Evolutionary conservation across 2,329 filamentous ascomycete genomes (phyloP).

Genomic region (Colletotrichum tropicicola): DNA sequence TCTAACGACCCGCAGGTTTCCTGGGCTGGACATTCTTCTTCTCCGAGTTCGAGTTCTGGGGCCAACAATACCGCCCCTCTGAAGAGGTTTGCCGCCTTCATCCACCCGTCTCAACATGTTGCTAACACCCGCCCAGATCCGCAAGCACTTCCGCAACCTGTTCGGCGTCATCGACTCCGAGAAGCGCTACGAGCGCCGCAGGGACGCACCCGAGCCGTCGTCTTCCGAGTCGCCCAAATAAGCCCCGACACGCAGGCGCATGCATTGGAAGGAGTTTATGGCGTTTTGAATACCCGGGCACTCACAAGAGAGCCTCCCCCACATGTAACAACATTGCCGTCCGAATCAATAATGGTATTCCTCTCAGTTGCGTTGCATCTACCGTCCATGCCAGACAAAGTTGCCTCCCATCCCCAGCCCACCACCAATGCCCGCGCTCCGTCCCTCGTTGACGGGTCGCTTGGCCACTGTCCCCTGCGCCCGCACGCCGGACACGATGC

Average conservation of each 20-base stretch:
- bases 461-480: slow-evolving; percentile 82
- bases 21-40: slow-evolving; percentile 50
- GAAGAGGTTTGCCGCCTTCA: slow-evolving; percentile 45
- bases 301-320: slow-evolving; percentile 6
- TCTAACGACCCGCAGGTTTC: slow-evolving; percentile 39
- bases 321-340: slow-evolving; percentile 39
- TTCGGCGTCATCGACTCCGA: slow-evolving; percentile 52
- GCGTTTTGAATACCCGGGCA: slow-evolving; percentile 31
- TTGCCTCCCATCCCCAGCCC: slow-evolving; percentile 66
- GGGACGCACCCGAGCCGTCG: slow-evolving; percentile 44
- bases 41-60: slow-evolving; percentile 54
- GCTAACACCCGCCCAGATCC: slow-evolving; percentile 39
- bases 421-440: slow-evolving; percentile 54
- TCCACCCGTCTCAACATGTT: background rate
- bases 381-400: slow-evolving; percentile 62
- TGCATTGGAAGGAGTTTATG: slow-evolving; percentile 28
- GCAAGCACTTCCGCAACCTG: slow-evolving; percentile 45
- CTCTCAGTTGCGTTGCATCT: slow-evolving; percentile 25
- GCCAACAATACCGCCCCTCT: slow-evolving; percentile 50
- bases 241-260: background rate
- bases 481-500: slow-evolving; percentile 85
- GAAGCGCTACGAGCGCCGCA: slow-evolving; percentile 51
- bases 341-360: slow-evolving; percentile 23
- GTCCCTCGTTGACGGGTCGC: slow-evolving; percentile 77
- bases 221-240: slow-evolving; percentile 33